Percentiles rank a stretch among this genome's conserved stretches.
Conservation (phyloP, 257 asterid genomes). For the Rauvolfia tetraphylla region DNA sequence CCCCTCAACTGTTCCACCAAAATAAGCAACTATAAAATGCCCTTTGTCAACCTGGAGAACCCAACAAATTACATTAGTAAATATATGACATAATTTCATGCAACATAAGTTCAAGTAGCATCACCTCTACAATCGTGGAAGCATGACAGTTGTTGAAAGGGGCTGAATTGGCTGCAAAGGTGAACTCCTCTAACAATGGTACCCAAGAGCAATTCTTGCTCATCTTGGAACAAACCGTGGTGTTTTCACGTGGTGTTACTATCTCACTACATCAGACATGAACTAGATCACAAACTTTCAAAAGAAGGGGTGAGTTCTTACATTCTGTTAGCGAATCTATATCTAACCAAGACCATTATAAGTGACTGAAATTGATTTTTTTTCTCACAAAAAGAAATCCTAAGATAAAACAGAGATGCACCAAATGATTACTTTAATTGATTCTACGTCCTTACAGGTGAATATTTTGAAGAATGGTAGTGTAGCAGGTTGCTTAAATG, state of each 20-base stretch:
- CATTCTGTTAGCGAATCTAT: background rate
- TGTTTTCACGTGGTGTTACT: conserved; percentile 18
- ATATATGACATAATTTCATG: background rate
- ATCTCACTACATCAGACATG: conserved; percentile 37
- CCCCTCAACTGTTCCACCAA: conserved; percentile 90
- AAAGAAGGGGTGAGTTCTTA: background rate
- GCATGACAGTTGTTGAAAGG: conserved; percentile 93
- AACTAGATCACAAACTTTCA: background rate
- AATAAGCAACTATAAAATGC: conserved; percentile 81
- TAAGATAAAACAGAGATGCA: background rate
- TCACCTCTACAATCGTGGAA: conserved; percentile 91
- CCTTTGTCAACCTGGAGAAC: conserved; percentile 60
- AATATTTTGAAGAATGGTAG: background rate
- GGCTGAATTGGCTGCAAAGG: conserved; percentile 61
- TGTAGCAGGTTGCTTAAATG: background rate
- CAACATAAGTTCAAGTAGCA: conserved; percentile 14
- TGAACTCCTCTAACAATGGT: conserved; percentile 63
- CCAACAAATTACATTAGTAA: conserved; percentile 9
- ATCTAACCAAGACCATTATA: background rate
- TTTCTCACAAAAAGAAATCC: background rate
- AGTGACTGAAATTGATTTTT: background rate
- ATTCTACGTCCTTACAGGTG: background rate
- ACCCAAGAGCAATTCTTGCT: conserved; percentile 46
- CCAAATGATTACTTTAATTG: background rate
- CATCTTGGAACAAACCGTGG: conserved; percentile 34